Evolutionary conservation across 2,329 filamentous ascomycete species (phyloP).

Genomic region (Fusarium ramigenum): DNA sequence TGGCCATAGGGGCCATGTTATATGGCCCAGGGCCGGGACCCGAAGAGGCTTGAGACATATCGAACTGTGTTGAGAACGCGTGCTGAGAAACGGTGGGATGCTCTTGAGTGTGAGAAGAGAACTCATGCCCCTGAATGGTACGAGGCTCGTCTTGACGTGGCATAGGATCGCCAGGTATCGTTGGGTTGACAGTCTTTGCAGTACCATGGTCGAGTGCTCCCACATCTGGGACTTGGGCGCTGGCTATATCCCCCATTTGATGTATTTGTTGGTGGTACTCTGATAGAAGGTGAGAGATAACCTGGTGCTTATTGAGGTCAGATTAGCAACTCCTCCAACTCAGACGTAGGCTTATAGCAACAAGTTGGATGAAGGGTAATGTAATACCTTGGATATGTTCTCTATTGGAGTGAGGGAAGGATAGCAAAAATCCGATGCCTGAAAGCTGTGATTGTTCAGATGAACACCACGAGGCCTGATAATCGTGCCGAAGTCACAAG

Average conservation of each 20-base stretch:
- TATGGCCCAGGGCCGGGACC: constrained; percentile 48
- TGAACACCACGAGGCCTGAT: constrained; percentile 5
- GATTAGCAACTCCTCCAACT: constrained; percentile 7
- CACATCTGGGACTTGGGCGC: constrained; percentile 22
- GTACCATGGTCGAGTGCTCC: constrained; percentile 11
- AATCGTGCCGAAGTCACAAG: constrained; percentile 23
- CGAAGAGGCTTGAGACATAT: constrained; percentile 48
- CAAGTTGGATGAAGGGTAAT: not conserved
- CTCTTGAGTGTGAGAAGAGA: constrained; percentile 35
- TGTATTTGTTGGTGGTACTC: not conserved
- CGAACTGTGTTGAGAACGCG: constrained; percentile 54
- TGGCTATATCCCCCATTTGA: constrained; percentile 40
- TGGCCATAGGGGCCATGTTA: constrained; percentile 58
- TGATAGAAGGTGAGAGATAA: not conserved
- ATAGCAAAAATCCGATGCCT: not conserved
- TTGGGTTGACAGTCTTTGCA: constrained; percentile 13
- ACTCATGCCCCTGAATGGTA: constrained; percentile 30
- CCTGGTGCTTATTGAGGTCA: not conserved
- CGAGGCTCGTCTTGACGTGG: constrained; percentile 15
- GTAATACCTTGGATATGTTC: constrained; percentile 13
- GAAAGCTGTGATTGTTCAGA: not conserved
- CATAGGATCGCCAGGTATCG: constrained; percentile 1
- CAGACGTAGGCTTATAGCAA: not conserved
- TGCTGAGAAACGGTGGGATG: constrained; percentile 49
- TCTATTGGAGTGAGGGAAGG: not conserved